Evolutionary conservation across 2,329 filamentous ascomycete species (phyloP), one percentile per base, ranked within the genome.

Genomic region (Seiridium cupressi): DNA sequence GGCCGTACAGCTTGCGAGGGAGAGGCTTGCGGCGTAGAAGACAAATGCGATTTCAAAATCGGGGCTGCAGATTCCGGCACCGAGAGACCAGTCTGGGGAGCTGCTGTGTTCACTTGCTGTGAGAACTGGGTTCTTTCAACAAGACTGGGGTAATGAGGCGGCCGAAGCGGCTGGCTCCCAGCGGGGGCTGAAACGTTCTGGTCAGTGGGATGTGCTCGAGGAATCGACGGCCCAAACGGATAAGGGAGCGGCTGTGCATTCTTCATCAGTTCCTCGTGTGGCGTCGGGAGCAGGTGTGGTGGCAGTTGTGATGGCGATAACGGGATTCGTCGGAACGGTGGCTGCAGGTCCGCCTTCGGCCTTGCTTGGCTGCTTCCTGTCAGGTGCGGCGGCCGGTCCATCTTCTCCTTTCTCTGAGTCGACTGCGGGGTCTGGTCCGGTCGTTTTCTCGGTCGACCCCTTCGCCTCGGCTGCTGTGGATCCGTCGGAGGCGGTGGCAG

Each of bases 401-500:
- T 18, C 51, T 35, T 42, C 18, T 13, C 18, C 38, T 35, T 31
- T 32, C 11, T 55, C 36, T n/a, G 51, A n/a, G 18, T 55, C 18
- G 51, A 35, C 36, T n/a, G 35, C 13, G 36, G 6, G 4, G 31
- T 35, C 26, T 56, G 34, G 42, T 36, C 5, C 13, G 26, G n/a
- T n/a, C 18, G 4, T 34, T 58, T 61, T 11, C 44, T 31, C 3
- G 60, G 60, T 18, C 60, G 34, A n/a, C 60, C 60, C 51, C 56
- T 58, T 40, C 34, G 32, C 32, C 44, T 61, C 42, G 57, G 57
- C 18, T 44, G 32, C 13, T 44, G 47, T n/a, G 35, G 47, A 2
- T 32, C 36, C 13, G 9, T 40, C 13, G 48, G 49, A 18, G 40
- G 31, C 9, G 9, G 44, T 9, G 61, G 58, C 49, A 38, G 57